Evolutionary conservation across 2,329 filamentous ascomycete species (phyloP).

Genomic region (Claviceps quebecensis): DNA sequence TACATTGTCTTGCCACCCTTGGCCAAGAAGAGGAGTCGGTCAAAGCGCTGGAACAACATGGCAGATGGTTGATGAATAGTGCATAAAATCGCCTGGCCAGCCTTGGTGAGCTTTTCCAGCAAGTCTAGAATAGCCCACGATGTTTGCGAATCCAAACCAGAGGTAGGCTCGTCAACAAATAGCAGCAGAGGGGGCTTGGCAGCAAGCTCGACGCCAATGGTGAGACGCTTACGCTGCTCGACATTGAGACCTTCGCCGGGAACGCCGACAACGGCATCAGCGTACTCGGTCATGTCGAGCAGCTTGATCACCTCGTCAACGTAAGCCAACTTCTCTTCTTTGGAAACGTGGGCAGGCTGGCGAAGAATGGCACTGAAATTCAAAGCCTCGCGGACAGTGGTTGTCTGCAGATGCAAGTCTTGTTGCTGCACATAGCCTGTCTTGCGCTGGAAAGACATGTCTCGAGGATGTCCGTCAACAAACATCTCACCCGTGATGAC

Average conservation of each 20-base stretch:
- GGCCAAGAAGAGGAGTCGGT: slow-evolving; percentile 64
- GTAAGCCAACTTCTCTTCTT: slow-evolving; percentile 68
- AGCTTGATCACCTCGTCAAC: slow-evolving; percentile 85
- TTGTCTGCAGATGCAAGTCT: slow-evolving; percentile 73
- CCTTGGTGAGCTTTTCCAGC: slow-evolving; percentile 77
- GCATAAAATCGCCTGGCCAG: slow-evolving; percentile 86
- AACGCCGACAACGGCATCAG: slow-evolving; percentile 81
- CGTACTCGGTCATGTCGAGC: slow-evolving; percentile 79
- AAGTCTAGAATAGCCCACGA: slow-evolving; percentile 86
- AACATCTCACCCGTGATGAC: slow-evolving; percentile 76
- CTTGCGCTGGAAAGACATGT: slow-evolving; percentile 78
- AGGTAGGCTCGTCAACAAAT: slow-evolving; percentile 91
- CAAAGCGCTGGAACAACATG: slow-evolving; percentile 85
- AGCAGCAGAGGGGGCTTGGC: slow-evolving; percentile 81
- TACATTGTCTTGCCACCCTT: slow-evolving; percentile 68
- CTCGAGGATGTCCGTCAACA: slow-evolving; percentile 50
- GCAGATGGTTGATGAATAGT: slow-evolving; percentile 97
- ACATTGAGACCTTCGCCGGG: slow-evolving; percentile 74
- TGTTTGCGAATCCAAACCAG: slow-evolving; percentile 83
- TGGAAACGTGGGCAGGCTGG: slow-evolving; percentile 61
- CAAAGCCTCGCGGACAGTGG: slow-evolving; percentile 77
- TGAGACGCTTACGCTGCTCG: slow-evolving; percentile 62
- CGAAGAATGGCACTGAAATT: slow-evolving; percentile 75
- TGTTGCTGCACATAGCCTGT: slow-evolving; percentile 89
- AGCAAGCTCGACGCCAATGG: slow-evolving; percentile 90